These are phyloP conservation scores for Jaminaea rosea DNA, from an alignment of 1,284 basidiomycete species.

Conservation along the genomic window DNA sequence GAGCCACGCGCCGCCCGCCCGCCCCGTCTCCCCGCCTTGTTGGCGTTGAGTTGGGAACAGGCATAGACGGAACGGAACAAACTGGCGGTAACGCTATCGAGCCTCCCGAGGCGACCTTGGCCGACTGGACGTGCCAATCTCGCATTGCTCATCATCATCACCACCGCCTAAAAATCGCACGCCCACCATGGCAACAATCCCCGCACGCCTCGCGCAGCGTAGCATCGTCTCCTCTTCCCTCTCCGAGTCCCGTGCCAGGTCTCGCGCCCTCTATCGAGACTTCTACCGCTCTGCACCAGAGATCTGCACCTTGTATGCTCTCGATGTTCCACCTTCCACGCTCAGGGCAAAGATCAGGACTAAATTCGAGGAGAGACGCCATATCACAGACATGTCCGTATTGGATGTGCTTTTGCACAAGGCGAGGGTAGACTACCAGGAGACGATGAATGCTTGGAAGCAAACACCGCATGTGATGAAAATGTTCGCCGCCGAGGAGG, in stretches of 20 bases:
- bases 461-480: constrained; percentile 53
- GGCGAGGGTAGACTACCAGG: constrained; percentile 80
- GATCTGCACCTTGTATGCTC: constrained; percentile 72
- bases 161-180: too few species aligned
- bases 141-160: too few species aligned
- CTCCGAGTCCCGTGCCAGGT: constrained; percentile 63
- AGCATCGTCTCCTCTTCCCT: constrained; percentile 53
- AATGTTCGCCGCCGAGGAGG: constrained; percentile 50
- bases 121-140: too few species aligned
- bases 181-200: constrained; percentile 69
- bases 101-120: too few species aligned
- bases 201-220: constrained; percentile 70
- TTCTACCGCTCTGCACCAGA: constrained; percentile 93
- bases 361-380: constrained; percentile 76
- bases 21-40: too few species aligned
- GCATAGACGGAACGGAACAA: too few species aligned
- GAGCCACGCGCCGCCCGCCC: too few species aligned
- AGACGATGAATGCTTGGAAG: constrained; percentile 86
- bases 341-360: constrained; percentile 75
- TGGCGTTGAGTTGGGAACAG: too few species aligned
- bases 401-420: constrained; percentile 84
- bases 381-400: constrained; percentile 70
- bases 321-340: constrained; percentile 71
- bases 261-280: constrained; percentile 73
- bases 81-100: too few species aligned